phyloP scores from a whole-genome alignment of 2,329 filamentous ascomycete genomes.

The Bimuria novae-zelandiae region DNA sequence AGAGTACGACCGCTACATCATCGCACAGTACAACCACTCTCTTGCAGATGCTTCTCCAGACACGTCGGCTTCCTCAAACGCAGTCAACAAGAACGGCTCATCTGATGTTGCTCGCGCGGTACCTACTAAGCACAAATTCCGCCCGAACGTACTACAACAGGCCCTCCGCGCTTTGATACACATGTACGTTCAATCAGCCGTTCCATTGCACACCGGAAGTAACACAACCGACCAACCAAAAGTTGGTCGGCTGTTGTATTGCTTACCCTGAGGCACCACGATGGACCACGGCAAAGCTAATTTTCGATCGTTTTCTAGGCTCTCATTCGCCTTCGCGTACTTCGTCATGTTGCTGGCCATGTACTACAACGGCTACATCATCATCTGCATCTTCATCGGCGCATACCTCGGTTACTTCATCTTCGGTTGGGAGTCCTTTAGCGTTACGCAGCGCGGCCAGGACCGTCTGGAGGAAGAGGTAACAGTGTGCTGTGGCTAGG shows the following conservation, averaged over 20 bases:
- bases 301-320: too few relatives aligned
- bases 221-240: too few relatives aligned
- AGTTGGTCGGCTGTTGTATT: too few relatives aligned
- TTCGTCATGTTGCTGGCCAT: slow-evolving; percentile 76
- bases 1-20: slow-evolving; percentile 73
- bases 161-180: slow-evolving; percentile 71
- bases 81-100: slow-evolving; percentile 12
- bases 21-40: slow-evolving; percentile 55
- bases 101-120: neutral
- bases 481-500: slow-evolving; percentile 42
- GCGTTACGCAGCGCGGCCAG: slow-evolving; percentile 24
- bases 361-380: slow-evolving; percentile 74
- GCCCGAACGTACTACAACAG: slow-evolving; percentile 70
- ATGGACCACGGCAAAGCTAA: too few relatives aligned
- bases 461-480: slow-evolving; percentile 42
- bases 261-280: too few relatives aligned
- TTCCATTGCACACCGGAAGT: too few relatives aligned
- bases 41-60: slow-evolving; percentile 7
- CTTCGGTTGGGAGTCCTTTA: slow-evolving; percentile 44
- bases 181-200: too few relatives aligned
- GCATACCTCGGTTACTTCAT: slow-evolving; percentile 43
- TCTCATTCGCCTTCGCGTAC: slow-evolving; percentile 78
- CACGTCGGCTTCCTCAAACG: slow-evolving; percentile 19
- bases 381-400: slow-evolving; percentile 52
- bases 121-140: slow-evolving; percentile 37